These are phyloP conservation scores for Thermothielavioides terrestris DNA, from an alignment of 495 filamentous ascomycete species.

Conservation along the genomic window DNA sequence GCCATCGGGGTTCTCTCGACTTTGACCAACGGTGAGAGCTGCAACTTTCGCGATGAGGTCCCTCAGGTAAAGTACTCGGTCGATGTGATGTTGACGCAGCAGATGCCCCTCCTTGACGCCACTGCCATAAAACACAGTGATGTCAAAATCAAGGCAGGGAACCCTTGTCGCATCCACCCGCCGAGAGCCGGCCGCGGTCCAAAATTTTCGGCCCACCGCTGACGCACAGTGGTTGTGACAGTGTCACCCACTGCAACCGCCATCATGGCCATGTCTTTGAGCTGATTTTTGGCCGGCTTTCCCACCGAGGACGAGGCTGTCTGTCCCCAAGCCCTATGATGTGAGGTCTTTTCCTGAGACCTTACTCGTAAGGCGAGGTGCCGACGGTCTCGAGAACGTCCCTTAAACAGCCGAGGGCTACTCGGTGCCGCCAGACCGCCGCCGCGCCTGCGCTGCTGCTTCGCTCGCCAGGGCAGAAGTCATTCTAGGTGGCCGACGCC, in stretches of 20 bases:
- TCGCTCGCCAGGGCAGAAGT: constrained; percentile 2
- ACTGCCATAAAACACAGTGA: no score
- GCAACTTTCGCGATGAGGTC: not conserved
- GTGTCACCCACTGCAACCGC: constrained; percentile 1
- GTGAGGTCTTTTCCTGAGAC: constrained; percentile 1
- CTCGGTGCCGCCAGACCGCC: constrained; percentile 1
- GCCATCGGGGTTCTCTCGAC: not conserved
- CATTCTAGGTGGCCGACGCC: no score
- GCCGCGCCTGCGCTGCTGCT: no score
- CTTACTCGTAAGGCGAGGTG: constrained; percentile 4
- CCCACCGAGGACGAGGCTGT: not conserved
- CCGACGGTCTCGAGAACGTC: not conserved
- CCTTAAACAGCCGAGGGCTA: constrained; percentile 2
- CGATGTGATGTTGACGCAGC: not conserved
- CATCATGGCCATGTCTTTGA: constrained; percentile 4
- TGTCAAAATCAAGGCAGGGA: not conserved
- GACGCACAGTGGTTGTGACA: constrained; percentile 2
- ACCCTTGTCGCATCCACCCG: no score
- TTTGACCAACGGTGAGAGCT: not conserved
- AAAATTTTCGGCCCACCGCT: not conserved
- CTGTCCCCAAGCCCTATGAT: not conserved
- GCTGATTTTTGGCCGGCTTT: not conserved
- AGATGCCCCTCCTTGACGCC: not conserved
- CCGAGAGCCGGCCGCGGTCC: not conserved
- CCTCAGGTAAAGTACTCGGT: not conserved